These are phyloP conservation scores for Pestalotiopsis sp. DNA, from an alignment of 2,329 filamentous ascomycete species.

Conservation along the genomic window DNA sequence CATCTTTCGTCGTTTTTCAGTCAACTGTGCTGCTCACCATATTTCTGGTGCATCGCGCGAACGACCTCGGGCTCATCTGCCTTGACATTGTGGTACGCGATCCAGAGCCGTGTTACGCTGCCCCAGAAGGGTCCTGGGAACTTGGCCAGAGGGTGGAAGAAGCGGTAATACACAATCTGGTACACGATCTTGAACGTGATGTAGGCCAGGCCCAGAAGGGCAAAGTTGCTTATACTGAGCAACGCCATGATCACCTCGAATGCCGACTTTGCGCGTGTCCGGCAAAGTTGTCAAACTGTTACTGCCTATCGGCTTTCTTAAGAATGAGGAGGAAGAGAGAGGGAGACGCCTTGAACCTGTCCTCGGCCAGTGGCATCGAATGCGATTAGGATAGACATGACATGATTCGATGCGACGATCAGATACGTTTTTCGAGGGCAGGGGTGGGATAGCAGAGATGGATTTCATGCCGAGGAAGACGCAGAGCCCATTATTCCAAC, in stretches of 20 bases:
- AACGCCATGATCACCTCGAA: conserved; percentile 31
- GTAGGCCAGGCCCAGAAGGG: conserved; percentile 33
- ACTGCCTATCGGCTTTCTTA: not conserved
- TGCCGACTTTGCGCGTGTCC: not conserved
- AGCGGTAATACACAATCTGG: conserved; percentile 49
- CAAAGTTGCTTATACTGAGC: conserved; percentile 32
- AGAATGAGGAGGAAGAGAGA: not conserved
- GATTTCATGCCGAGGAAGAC: not conserved
- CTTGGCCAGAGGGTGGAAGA: conserved; percentile 50
- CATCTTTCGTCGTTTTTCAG: not conserved
- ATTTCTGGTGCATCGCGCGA: conserved; percentile 43
- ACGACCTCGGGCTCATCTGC: conserved; percentile 44
- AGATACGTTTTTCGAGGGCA: not conserved
- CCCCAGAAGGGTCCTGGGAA: conserved; percentile 58
- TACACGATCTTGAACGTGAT: conserved; percentile 35
- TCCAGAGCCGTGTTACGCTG: conserved; percentile 53
- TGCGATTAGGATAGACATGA: not conserved
- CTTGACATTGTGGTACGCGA: conserved; percentile 50
- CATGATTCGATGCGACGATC: not conserved
- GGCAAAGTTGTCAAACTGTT: not conserved
- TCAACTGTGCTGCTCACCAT: conserved; percentile 37
- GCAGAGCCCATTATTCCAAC: not conserved
- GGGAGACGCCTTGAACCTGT: not conserved
- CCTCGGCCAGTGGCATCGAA: not conserved
- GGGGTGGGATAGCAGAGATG: not conserved